Percentiles rank a stretch among this genome's conserved stretches.
Conservation (phyloP, 352 stramenopile genomes). For the Phytophthora cryptogea region DNA sequence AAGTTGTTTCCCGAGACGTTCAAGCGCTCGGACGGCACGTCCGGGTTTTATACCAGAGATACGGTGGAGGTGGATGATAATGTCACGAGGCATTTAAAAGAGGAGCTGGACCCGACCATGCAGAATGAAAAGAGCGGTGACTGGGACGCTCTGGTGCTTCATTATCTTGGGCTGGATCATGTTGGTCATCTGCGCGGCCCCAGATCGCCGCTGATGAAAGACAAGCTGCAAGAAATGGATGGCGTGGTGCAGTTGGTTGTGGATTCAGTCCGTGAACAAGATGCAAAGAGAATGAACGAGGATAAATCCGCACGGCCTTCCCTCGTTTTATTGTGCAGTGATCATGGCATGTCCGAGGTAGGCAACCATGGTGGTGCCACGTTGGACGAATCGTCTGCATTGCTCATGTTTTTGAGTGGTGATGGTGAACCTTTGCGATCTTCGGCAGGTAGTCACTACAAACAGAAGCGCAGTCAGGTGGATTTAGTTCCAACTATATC, state of each 20-base stretch:
- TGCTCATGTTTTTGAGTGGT: slow-evolving; percentile 78
- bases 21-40: slow-evolving; percentile 74
- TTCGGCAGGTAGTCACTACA: slow-evolving; percentile 4
- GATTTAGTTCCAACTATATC: slow-evolving; percentile 88
- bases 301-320: slow-evolving; percentile 43
- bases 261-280: slow-evolving; percentile 61
- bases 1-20: slow-evolving; percentile 84
- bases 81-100: slow-evolving; percentile 79
- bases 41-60: slow-evolving; percentile 89
- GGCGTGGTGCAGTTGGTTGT: slow-evolving; percentile 61
- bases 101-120: slow-evolving; percentile 86
- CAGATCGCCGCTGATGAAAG: slow-evolving; percentile 72
- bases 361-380: slow-evolving; percentile 88
- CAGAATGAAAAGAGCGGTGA: slow-evolving; percentile 60
- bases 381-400: slow-evolving; percentile 79
- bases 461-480: slow-evolving; percentile 57
- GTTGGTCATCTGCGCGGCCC: slow-evolving; percentile 82
- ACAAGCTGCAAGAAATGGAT: slow-evolving; percentile 90
- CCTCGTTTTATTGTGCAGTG: slow-evolving; percentile 83
- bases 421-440: slow-evolving; percentile 36
- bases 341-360: slow-evolving; percentile 90
- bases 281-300: slow-evolving; percentile 36
- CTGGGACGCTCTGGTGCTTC: slow-evolving; percentile 87
- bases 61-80: slow-evolving; percentile 88
- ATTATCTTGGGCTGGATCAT: slow-evolving; percentile 90